Base-by-base conservation (phyloP, 2,329 filamentous ascomycete genomes). In the Capronia epimyces region DNA sequence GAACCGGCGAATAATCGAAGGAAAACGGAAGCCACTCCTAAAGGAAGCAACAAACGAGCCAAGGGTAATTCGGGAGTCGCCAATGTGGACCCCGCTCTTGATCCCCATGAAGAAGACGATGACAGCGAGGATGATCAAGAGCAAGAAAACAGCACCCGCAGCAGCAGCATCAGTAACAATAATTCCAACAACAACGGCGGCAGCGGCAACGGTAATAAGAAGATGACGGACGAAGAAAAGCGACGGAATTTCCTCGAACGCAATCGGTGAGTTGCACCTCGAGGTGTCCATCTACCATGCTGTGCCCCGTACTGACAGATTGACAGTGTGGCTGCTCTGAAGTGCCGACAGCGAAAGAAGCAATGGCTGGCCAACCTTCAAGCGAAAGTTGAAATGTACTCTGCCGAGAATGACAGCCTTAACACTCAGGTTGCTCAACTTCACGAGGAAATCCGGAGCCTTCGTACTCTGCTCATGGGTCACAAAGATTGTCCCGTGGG, bases 221-320 rank as follows among this genome's bases (percentile, higher is more conserved):
- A 95, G 75, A 95, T 96, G 89, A 96, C 90, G 0, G 93, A 97
- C 50, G 93, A 97, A 65, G 93, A 98, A 74, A 98, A 98, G 75
- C 81, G 93, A 36, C 95, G 94, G 73, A 98, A 97, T 67, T 98
- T 98, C 69, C 75, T 98, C 2, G 93, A 98, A 66, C 80, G 93
- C 22, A 98, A 98, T 69, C 83, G 91, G 91, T 95, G 81, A 63
- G 81, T 72, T 42, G n/a, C n/a, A n/a, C 22, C 3, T 20, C 18
- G n/a, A 20, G 5, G 20, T 7, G 34, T 2, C 12, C 18, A 8
- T 37, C 7, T 20, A 5, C 15, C 27, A 13, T 8, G n/a, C n/a
- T 10, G 3, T 8, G 9, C 15, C 46, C 37, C 6, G 15, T 47
- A 41, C 66, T 71, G 58, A 71, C 29, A 32, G 2, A 20, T 52